A percentile compares a stretch with the other conserved stretches of the same genome.
These are phyloP conservation scores for Massarina eburnea DNA, from an alignment of 2,329 filamentous ascomycete genomes.

Conservation along the genomic window DNA sequence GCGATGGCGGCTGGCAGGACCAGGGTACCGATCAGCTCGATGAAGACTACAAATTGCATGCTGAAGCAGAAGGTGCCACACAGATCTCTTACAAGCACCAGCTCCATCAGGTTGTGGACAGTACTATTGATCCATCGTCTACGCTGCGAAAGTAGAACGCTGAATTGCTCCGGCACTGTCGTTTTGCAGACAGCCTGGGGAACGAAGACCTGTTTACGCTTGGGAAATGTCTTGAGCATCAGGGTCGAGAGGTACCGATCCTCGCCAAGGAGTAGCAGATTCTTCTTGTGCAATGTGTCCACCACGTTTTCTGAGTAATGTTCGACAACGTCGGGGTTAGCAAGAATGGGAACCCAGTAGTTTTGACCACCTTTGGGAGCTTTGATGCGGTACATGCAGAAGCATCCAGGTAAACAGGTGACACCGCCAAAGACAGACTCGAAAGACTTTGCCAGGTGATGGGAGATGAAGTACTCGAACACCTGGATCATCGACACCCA, in stretches of 20 bases:
- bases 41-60: constrained; percentile 98
- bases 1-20: constrained; percentile 94
- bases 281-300: constrained; percentile 97
- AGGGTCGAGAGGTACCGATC: constrained; percentile 95
- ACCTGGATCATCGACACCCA: constrained; percentile 99
- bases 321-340: constrained; percentile 97
- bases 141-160: constrained; percentile 87
- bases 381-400: constrained; percentile 99
- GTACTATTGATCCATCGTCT: constrained; percentile 99
- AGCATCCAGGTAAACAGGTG: constrained; percentile 96
- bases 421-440: constrained; percentile 99
- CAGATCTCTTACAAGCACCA: constrained; percentile 90
- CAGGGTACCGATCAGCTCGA: constrained; percentile 91
- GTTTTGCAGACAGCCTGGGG: constrained; percentile 99
- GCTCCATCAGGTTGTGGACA: constrained; percentile 97
- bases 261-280: constrained; percentile 85
- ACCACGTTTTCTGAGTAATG: constrained; percentile 99
- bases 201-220: constrained; percentile 97
- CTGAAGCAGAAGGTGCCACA: constrained; percentile 99
- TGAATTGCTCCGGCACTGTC: constrained; percentile 89
- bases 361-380: constrained; percentile 97
- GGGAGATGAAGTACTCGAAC: constrained; percentile 99
- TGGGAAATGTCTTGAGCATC: constrained; percentile 98
- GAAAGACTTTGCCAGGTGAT: constrained; percentile 95
- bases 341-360: constrained; percentile 98